Evolutionary conservation across 2,329 filamentous ascomycete genomes (phyloP).

Genomic region (Emmonsiellopsis sp.): DNA sequence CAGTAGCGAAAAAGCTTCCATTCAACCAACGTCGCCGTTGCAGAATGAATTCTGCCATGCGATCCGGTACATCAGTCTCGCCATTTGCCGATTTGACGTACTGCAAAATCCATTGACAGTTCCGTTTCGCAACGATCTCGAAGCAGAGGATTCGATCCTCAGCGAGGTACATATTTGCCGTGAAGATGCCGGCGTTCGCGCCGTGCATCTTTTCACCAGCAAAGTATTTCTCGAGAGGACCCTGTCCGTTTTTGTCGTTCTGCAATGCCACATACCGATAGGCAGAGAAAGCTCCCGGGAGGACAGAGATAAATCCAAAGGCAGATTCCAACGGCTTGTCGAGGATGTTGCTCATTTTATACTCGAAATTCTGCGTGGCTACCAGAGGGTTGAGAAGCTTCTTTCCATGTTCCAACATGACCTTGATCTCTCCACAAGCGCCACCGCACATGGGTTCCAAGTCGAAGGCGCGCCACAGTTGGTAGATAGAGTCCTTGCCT

Average conservation of each 20-base stretch:
- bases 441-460: slow-evolving; percentile 95
- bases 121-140: slow-evolving; percentile 92
- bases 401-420: slow-evolving; percentile 81
- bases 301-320: slow-evolving; percentile 93
- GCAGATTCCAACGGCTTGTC: slow-evolving; percentile 96
- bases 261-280: slow-evolving; percentile 92
- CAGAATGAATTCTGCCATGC: slow-evolving; percentile 87
- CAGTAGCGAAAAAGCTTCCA: slow-evolving; percentile 93
- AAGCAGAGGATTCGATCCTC: slow-evolving; percentile 45
- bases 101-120: slow-evolving; percentile 93
- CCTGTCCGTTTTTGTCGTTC: slow-evolving; percentile 90
- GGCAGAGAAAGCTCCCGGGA: slow-evolving; percentile 96
- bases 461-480: slow-evolving; percentile 97
- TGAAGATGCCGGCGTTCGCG: slow-evolving; percentile 89
- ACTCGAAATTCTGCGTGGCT: slow-evolving; percentile 97
- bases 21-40: slow-evolving; percentile 97
- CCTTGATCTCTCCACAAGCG: slow-evolving; percentile 97
- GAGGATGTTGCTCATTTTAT: slow-evolving; percentile 99
- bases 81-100: slow-evolving; percentile 97
- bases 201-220: slow-evolving; percentile 93
- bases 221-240: slow-evolving; percentile 94
- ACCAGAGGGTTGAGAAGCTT: slow-evolving; percentile 89
- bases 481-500: slow-evolving; percentile 89
- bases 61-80: slow-evolving; percentile 93
- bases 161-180: slow-evolving; percentile 62